Conservation (phyloP, 1,139 yeast genomes). For the Geotrichum histeridarum region DNA sequence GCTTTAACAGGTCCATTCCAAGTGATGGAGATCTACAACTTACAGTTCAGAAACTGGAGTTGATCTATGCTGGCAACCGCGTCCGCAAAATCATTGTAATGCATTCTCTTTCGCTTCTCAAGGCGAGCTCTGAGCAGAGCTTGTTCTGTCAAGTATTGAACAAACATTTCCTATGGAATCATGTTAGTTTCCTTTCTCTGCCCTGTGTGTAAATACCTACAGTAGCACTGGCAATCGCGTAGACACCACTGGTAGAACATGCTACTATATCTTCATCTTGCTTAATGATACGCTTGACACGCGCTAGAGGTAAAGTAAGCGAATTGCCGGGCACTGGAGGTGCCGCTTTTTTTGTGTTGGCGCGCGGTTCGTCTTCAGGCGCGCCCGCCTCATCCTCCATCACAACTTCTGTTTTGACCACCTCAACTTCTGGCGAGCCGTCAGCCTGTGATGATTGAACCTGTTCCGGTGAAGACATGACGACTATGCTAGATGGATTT, state of each 20-base stretch:
- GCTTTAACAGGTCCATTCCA: background rate
- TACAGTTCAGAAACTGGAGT: conserved; percentile 50
- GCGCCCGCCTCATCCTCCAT: background rate
- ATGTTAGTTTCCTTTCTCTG: background rate
- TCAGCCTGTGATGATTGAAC: no score
- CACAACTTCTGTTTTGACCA: background rate
- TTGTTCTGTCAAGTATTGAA: conserved; percentile 75
- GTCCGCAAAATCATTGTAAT: conserved; percentile 68
- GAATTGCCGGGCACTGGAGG: conserved; percentile 12
- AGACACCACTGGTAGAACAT: conserved; percentile 74
- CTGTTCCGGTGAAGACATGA: no score
- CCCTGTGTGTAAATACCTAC: background rate
- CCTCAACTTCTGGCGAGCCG: background rate
- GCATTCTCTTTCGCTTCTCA: conserved; percentile 64
- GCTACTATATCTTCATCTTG: conserved; percentile 78
- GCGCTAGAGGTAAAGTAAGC: conserved; percentile 60
- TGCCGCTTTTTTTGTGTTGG: background rate
- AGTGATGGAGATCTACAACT: background rate
- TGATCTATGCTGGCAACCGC: conserved; percentile 67
- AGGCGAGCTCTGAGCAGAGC: conserved; percentile 65
- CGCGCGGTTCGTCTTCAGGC: background rate
- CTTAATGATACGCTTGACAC: conserved; percentile 77
- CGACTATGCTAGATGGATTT: no score
- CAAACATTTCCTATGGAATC: conserved; percentile 55
- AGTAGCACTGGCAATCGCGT: conserved; percentile 80